Evolutionary conservation across 208 protist genomes (phyloP).

Genomic region (Perkinsela sp.): DNA sequence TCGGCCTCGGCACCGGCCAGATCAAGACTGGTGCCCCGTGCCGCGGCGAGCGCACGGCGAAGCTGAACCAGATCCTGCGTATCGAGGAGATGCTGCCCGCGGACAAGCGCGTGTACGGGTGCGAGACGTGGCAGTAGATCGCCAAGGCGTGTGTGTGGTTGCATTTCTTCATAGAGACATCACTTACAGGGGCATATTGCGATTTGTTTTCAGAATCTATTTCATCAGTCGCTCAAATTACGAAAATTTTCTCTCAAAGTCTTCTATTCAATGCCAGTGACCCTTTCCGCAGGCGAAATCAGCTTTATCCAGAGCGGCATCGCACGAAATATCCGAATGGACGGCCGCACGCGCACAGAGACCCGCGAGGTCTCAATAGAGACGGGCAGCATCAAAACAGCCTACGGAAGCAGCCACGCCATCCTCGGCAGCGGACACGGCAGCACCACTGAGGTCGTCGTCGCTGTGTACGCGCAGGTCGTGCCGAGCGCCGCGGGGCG

Average conservation of each 20-base stretch:
- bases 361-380: not conserved
- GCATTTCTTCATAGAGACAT: too few species aligned
- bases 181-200: too few species aligned
- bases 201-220: too few species aligned
- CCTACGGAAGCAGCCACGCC: not conserved
- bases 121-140: not conserved
- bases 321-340: not conserved
- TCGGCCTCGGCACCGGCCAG: constrained; percentile 77
- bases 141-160: too few species aligned
- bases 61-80: constrained; percentile 97
- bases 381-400: not conserved
- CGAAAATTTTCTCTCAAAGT: too few species aligned
- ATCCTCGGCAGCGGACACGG: not conserved
- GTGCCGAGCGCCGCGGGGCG: not conserved
- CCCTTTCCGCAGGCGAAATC: not conserved
- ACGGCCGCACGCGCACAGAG: not conserved
- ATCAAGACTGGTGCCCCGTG: constrained; percentile 98
- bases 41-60: constrained; percentile 82
- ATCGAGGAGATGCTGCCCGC: constrained; percentile 77
- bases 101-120: not conserved
- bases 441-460: not conserved
- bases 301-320: not conserved
- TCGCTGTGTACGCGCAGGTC: not conserved
- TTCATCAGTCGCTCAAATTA: too few species aligned
- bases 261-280: too few species aligned